Conservation (phyloP, 2,329 filamentous ascomycete species). For the Pyrenochaeta sp. region DNA sequence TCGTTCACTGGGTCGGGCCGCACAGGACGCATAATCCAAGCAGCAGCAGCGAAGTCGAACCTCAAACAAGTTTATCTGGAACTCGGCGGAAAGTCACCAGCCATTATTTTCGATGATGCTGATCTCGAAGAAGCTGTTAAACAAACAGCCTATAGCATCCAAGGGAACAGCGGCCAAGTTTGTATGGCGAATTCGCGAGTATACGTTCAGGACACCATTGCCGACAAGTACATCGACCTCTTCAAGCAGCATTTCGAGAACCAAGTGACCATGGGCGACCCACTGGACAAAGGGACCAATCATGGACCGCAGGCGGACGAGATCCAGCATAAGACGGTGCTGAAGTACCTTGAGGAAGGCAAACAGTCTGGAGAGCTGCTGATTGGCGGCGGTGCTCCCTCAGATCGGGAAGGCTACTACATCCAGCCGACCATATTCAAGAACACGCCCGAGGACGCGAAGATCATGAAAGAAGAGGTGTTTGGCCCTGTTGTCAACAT, state of each 20-base stretch:
- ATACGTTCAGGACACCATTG: constrained; percentile 63
- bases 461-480: constrained; percentile 83
- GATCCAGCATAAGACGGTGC: constrained; percentile 58
- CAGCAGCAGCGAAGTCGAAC: constrained; percentile 74
- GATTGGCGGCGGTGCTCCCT: constrained; percentile 37
- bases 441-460: constrained; percentile 78
- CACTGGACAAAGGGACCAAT: constrained; percentile 76
- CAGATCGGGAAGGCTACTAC: constrained; percentile 43
- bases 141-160: constrained; percentile 57
- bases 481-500: constrained; percentile 85
- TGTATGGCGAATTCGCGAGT: constrained; percentile 67
- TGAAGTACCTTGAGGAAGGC: constrained; percentile 61
- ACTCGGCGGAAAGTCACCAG: constrained; percentile 86
- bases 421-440: constrained; percentile 81
- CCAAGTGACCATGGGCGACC: constrained; percentile 57
- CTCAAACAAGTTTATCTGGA: constrained; percentile 88
- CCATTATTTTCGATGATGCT: constrained; percentile 80
- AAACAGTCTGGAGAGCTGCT: constrained; percentile 66
- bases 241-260: constrained; percentile 46
- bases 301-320: constrained; percentile 61
- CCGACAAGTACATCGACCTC: constrained; percentile 54
- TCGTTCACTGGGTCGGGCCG: constrained; percentile 86
- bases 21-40: constrained; percentile 84
- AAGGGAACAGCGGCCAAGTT: constrained; percentile 64
- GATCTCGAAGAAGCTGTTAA: constrained; percentile 77